Conservation (phyloP, 2,329 filamentous ascomycete species). For the Microdochium bolleyi region DNA sequence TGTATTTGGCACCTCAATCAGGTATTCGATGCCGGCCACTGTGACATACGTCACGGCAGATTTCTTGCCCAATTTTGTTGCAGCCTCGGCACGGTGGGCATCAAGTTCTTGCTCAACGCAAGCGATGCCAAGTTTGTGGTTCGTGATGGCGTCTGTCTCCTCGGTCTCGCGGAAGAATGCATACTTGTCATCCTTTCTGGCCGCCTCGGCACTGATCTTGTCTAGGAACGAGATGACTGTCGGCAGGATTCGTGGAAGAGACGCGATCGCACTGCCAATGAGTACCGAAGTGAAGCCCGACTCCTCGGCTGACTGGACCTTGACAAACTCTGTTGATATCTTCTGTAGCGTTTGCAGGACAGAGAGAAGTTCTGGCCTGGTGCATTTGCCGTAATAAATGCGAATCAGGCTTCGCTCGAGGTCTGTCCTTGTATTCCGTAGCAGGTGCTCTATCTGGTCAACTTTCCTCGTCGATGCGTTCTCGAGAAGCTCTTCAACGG, state of each 20-base stretch:
- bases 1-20: constrained; percentile 82
- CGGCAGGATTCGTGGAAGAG: constrained; percentile 68
- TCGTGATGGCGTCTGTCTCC: constrained; percentile 82
- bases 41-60: constrained; percentile 69
- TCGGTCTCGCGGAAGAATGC: constrained; percentile 81
- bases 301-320: constrained; percentile 56
- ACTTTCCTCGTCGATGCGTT: constrained; percentile 58
- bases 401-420: constrained; percentile 89
- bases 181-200: constrained; percentile 85
- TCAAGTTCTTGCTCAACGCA: constrained; percentile 84
- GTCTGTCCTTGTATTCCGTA: constrained; percentile 67
- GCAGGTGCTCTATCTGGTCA: constrained; percentile 65
- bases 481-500: constrained; percentile 78
- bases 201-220: constrained; percentile 77
- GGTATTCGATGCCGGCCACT: constrained; percentile 84
- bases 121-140: constrained; percentile 87
- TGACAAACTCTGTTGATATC: constrained; percentile 69
- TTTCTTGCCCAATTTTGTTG: constrained; percentile 63
- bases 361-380: constrained; percentile 76
- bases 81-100: constrained; percentile 64
- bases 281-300: constrained; percentile 65
- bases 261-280: constrained; percentile 63
- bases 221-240: constrained; percentile 70
- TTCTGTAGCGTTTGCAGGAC: constrained; percentile 80
- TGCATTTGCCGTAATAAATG: constrained; percentile 96